A percentile compares a stretch with the other conserved stretches of the same genome.
Conservation (phyloP, 2,329 filamentous ascomycete species). For the Plectosphaerella sp. region DNA sequence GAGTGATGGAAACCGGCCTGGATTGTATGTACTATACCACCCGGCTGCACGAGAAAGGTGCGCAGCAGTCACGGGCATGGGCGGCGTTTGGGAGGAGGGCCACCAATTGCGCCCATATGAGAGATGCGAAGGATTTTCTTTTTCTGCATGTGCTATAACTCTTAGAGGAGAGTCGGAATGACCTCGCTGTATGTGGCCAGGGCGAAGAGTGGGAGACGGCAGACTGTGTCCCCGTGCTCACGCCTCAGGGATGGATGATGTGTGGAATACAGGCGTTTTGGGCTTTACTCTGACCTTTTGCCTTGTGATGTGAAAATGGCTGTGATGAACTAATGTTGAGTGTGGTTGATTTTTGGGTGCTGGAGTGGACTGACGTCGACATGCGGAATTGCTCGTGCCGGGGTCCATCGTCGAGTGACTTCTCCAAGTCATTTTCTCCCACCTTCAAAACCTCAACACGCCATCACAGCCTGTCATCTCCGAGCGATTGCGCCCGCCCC, state of each 20-base stretch:
- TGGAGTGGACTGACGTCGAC: too few relatives aligned
- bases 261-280: background rate
- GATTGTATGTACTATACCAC: background rate
- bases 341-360: too few relatives aligned
- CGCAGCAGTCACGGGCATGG: background rate
- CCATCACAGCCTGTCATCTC: background rate
- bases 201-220: background rate
- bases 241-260: background rate
- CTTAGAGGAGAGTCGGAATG: background rate
- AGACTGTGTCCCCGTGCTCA: background rate
- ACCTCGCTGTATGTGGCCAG: background rate
- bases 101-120: background rate
- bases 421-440: background rate
- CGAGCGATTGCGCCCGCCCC: background rate
- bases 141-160: background rate
- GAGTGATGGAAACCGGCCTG: background rate
- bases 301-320: background rate
- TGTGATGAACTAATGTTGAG: too few relatives aligned
- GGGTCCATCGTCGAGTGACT: too few relatives aligned
- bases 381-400: too few relatives aligned
- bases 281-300: background rate
- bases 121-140: background rate
- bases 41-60: background rate
- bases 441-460: background rate
- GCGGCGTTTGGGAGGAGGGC: background rate